These are phyloP conservation scores for Thielaviopsis populi DNA, from an alignment of 2,329 filamentous ascomycete genomes.

Conservation along the genomic window DNA sequence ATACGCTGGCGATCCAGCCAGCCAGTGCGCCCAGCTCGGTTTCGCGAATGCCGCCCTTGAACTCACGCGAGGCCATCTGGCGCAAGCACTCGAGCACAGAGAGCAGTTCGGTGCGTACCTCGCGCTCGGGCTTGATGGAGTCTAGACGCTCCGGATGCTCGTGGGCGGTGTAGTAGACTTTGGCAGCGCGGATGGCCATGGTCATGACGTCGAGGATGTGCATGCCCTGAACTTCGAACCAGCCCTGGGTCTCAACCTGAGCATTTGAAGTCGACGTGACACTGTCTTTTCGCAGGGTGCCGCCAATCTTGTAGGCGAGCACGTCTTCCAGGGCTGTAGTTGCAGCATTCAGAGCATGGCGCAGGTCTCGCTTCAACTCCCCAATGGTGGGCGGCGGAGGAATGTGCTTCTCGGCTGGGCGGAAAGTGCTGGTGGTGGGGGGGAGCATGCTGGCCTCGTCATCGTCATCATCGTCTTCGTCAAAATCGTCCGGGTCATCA, in stretches of 20 bases:
- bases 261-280: constrained; percentile 25
- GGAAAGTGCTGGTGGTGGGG: constrained; percentile 95
- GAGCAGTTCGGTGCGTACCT: constrained; percentile 70
- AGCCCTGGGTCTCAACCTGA: constrained; percentile 37
- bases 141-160: constrained; percentile 74
- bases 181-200: constrained; percentile 85
- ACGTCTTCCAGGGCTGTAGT: constrained; percentile 50
- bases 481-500: constrained; percentile 22
- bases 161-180: constrained; percentile 91
- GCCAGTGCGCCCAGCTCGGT: constrained; percentile 65
- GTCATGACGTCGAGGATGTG: constrained; percentile 87
- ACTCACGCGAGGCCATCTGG: constrained; percentile 76
- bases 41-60: constrained; percentile 63
- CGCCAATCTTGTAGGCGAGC: constrained; percentile 21
- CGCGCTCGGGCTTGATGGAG: constrained; percentile 72
- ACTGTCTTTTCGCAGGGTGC: constrained; percentile 16
- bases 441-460: constrained; percentile 71
- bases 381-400: constrained; percentile 71
- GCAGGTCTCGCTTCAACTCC: constrained; percentile 55
- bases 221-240: constrained; percentile 80
- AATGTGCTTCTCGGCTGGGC: constrained; percentile 64
- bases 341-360: constrained; percentile 54
- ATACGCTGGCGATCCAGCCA: constrained; percentile 66
- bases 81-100: constrained; percentile 82
- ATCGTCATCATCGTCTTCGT: constrained; percentile 40